These are phyloP conservation scores for Vaccinium vitisidaea DNA, from an alignment of 148 eudicot species.

Conservation along the genomic window DNA sequence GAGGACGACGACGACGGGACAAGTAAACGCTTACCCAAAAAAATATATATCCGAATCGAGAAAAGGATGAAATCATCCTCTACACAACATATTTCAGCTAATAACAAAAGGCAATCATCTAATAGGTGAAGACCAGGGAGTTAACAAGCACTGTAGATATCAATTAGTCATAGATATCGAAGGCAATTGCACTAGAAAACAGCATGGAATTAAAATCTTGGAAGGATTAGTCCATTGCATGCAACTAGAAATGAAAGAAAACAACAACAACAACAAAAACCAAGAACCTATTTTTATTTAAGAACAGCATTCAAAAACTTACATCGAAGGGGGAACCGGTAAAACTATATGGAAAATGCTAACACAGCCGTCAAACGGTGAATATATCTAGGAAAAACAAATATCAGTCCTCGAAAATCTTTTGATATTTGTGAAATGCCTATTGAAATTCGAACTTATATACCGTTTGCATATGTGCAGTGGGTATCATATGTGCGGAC, in stretches of 20 bases:
- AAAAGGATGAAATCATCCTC: not conserved
- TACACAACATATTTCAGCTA: not conserved
- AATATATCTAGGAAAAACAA: no score
- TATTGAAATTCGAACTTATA: no score
- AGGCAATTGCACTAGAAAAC: not conserved
- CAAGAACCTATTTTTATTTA: no score
- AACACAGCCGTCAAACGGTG: no score
- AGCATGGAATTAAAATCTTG: not conserved
- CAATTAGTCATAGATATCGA: not conserved
- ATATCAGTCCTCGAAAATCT: no score
- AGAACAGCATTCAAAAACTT: not conserved
- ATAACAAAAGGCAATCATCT: not conserved
- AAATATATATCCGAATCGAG: not conserved
- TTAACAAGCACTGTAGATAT: not conserved
- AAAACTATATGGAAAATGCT: no score
- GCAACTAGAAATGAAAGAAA: not conserved
- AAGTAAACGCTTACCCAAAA: not conserved
- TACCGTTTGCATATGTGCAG: no score
- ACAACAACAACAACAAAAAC: no score
- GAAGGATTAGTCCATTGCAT: conserved; percentile 7
- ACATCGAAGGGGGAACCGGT: not conserved
- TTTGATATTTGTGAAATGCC: no score
- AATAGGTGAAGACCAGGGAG: not conserved
- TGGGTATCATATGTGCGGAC: no score
- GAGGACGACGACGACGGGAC: not conserved